phyloP scores from a whole-genome alignment of 2,329 filamentous ascomycete genomes.

The Microsporum canis region DNA sequence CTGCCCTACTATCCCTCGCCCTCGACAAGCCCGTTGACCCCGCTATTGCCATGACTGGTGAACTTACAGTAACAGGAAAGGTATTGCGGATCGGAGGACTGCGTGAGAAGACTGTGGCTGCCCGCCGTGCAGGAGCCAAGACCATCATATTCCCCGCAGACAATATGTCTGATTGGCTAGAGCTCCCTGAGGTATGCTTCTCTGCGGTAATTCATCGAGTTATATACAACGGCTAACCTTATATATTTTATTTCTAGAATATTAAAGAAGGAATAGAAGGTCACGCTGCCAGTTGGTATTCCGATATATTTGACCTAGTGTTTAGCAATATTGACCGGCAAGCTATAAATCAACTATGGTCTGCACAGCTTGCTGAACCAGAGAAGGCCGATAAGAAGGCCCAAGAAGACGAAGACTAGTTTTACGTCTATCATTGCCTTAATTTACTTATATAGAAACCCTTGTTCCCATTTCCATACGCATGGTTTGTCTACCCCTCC shows the following conservation, averaged over 20 bases:
- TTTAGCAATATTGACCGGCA: slow-evolving; percentile 70
- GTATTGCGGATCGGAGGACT: slow-evolving; percentile 88
- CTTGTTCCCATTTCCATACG: slow-evolving; percentile 1
- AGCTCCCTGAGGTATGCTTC: slow-evolving; percentile 77
- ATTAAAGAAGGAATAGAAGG: slow-evolving; percentile 96
- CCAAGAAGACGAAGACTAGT: neutral
- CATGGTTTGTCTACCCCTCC: neutral
- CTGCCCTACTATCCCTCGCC: slow-evolving; percentile 73
- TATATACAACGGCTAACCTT: neutral
- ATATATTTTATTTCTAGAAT: slow-evolving; percentile 50
- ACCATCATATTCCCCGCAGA: slow-evolving; percentile 91
- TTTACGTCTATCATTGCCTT: neutral
- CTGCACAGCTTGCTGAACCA: slow-evolving; percentile 47
- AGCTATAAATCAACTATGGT: slow-evolving; percentile 61
- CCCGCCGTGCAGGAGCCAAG: slow-evolving; percentile 79
- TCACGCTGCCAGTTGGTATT: slow-evolving; percentile 84
- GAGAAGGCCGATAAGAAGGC: slow-evolving; percentile 14
- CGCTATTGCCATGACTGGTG: slow-evolving; percentile 93
- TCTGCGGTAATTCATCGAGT: slow-evolving; percentile 1
- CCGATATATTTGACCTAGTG: slow-evolving; percentile 80
- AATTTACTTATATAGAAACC: neutral
- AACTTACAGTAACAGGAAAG: slow-evolving; percentile 93
- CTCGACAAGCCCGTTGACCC: slow-evolving; percentile 68
- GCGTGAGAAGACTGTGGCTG: slow-evolving; percentile 94
- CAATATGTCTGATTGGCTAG: slow-evolving; percentile 93